Evolutionary conservation across 2,329 filamentous ascomycete species (phyloP).

Genomic region (Sarocladium kiliense): DNA sequence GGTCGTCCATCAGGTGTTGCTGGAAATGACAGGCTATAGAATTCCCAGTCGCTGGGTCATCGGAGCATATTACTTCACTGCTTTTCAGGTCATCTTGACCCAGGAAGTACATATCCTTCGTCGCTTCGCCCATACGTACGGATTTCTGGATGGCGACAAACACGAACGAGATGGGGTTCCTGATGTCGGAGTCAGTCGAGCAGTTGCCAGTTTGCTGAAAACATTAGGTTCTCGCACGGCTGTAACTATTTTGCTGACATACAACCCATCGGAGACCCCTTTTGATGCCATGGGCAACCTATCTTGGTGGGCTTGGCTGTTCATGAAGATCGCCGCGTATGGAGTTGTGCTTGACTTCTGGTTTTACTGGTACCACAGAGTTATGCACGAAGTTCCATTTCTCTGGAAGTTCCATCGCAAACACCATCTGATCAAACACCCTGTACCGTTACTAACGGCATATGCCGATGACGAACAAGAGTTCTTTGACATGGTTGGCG

Average conservation of each 20-base stretch:
- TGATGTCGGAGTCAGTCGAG: conserved; percentile 21
- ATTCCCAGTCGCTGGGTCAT: conserved; percentile 11
- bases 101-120: conserved; percentile 24
- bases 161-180: conserved; percentile 29
- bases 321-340: conserved; percentile 25
- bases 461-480: conserved; percentile 39
- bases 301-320: conserved; percentile 21
- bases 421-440: conserved; percentile 39
- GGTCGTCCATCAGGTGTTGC: conserved; percentile 17
- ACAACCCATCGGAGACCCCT: conserved; percentile 14
- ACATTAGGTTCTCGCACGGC: conserved; percentile 18
- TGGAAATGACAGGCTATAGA: conserved; percentile 11
- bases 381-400: conserved; percentile 31
- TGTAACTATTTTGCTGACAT: conserved; percentile 20
- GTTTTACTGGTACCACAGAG: conserved; percentile 36
- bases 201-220: conserved; percentile 17
- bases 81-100: conserved; percentile 24
- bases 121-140: conserved; percentile 23
- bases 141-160: conserved; percentile 21
- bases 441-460: conserved; percentile 30
- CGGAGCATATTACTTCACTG: conserved; percentile 21
- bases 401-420: conserved; percentile 36
- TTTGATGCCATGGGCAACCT: not conserved
- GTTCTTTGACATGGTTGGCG: conserved; percentile 34
- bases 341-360: conserved; percentile 35